Conservation (phyloP, 768 basidiomycete genomes). For the Gloeophyllum trabeum region DNA sequence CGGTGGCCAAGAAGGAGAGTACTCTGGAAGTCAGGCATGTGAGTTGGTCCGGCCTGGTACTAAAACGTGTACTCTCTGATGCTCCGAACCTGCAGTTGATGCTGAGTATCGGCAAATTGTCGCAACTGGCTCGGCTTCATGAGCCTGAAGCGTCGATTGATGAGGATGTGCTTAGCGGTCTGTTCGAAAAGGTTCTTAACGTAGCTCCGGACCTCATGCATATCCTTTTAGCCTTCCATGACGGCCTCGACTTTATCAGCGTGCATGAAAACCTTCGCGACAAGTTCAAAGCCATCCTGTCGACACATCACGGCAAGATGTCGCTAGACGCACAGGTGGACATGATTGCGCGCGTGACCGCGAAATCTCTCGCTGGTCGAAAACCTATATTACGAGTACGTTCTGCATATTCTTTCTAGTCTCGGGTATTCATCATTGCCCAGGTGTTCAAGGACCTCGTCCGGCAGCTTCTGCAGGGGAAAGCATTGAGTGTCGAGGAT, state of each 20-base stretch:
- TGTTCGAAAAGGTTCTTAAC: slow-evolving; percentile 7
- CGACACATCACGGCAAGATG: slow-evolving; percentile 39
- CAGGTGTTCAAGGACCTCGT: slow-evolving; percentile 66
- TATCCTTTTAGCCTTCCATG: slow-evolving; percentile 59
- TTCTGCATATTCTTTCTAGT: slow-evolving; percentile 9
- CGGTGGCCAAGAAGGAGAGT: slow-evolving; percentile 43
- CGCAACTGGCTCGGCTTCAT: slow-evolving; percentile 54
- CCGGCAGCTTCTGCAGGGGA: slow-evolving; percentile 61
- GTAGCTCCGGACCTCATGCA: neutral
- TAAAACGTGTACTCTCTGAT: no score
- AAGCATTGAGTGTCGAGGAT: slow-evolving; percentile 67
- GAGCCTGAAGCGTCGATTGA: slow-evolving; percentile 36
- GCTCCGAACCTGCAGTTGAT: slow-evolving; percentile 69
- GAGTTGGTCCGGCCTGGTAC: slow-evolving; percentile 18
- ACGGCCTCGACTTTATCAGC: slow-evolving; percentile 77
- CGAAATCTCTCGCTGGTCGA: slow-evolving; percentile 28
- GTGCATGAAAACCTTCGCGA: slow-evolving; percentile 64
- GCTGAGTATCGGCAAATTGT: slow-evolving; percentile 84
- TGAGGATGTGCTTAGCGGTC: slow-evolving; percentile 47
- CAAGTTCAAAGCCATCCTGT: slow-evolving; percentile 43
- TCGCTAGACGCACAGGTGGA: slow-evolving; percentile 63
- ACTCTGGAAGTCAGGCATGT: slow-evolving; percentile 74
- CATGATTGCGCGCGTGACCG: slow-evolving; percentile 43
- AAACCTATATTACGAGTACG: slow-evolving; percentile 42
- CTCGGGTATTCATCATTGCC: neutral